phyloP scores from a whole-genome alignment of 1,284 basidiomycete genomes.

The Xerocomus minutiporus region DNA sequence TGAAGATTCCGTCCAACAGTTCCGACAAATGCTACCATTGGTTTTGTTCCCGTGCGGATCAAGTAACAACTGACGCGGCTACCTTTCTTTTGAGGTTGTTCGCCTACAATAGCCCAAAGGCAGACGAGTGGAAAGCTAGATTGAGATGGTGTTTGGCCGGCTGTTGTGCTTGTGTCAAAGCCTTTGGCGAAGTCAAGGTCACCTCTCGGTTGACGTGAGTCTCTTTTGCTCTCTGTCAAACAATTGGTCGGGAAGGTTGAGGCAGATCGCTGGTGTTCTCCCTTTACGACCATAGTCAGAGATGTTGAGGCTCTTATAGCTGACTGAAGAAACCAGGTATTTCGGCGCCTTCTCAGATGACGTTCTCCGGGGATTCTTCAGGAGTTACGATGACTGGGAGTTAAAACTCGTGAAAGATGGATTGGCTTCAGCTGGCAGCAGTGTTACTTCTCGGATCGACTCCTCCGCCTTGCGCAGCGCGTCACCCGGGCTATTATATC shows the following conservation, averaged over 20 bases:
- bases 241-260: constrained; percentile 4
- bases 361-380: constrained; percentile 56
- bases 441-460: constrained; percentile 11
- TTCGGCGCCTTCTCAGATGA: constrained; percentile 56
- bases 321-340: constrained; percentile 45
- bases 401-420: constrained; percentile 43
- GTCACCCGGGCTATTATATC: constrained; percentile 54
- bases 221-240: not conserved
- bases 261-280: constrained; percentile 9
- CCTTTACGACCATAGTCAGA: constrained; percentile 5
- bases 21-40: constrained; percentile 54
- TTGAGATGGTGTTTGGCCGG: constrained; percentile 52
- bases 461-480: constrained; percentile 30
- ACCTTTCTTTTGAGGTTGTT: constrained; percentile 77
- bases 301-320: constrained; percentile 8
- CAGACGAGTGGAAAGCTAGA: constrained; percentile 59
- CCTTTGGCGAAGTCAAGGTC: constrained; percentile 59
- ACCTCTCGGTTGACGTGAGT: constrained; percentile 66
- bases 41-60: constrained; percentile 62
- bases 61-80: constrained; percentile 55
- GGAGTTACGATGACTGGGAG: constrained; percentile 68
- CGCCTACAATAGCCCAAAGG: constrained; percentile 63
- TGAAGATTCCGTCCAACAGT: constrained; percentile 37
- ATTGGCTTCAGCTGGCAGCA: constrained; percentile 38
- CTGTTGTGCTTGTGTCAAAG: constrained; percentile 67